Evolutionary conservation across 208 protist genomes (phyloP).

Genomic region (Porcisia hertigi): DNA sequence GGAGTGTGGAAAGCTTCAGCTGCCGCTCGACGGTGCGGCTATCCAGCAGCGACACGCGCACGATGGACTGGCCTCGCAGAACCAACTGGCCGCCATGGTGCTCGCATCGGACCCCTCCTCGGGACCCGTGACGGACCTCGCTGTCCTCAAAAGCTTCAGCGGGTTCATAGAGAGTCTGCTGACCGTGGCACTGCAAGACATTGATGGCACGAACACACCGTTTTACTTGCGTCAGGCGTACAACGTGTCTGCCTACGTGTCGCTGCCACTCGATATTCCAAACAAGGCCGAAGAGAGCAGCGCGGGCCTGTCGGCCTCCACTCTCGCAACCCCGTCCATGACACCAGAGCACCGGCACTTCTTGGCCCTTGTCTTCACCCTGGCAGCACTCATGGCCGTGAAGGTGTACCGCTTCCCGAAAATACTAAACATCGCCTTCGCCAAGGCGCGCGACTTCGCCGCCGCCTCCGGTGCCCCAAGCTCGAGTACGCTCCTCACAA

Average conservation of each 20-base stretch:
- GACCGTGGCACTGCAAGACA: conserved; percentile 69
- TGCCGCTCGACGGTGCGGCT: conserved; percentile 65
- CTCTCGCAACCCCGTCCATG: conserved; percentile 13
- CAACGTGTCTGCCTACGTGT: conserved; percentile 74
- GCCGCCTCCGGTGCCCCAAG: conserved; percentile 35
- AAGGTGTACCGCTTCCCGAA: conserved; percentile 89
- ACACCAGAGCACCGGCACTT: conserved; percentile 63
- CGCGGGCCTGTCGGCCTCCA: conserved; percentile 4
- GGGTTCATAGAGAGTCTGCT: conserved; percentile 85
- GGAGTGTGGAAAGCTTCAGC: conserved; percentile 63
- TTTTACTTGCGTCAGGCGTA: conserved; percentile 88
- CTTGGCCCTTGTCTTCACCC: conserved; percentile 59
- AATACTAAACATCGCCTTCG: conserved; percentile 69
- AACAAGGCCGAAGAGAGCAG: conserved; percentile 6
- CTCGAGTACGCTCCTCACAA: conserved; percentile 54
- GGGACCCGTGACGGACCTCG: conserved; percentile 45
- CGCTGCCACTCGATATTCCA: conserved; percentile 49
- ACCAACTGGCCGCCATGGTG: conserved; percentile 85
- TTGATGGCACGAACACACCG: conserved; percentile 63
- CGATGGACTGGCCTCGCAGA: conserved; percentile 84
- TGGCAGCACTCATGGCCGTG: conserved; percentile 79
- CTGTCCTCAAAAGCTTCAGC: conserved; percentile 65
- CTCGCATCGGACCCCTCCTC: conserved; percentile 53
- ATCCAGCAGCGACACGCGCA: conserved; percentile 82
- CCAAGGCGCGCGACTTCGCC: conserved; percentile 68